phyloP scores from a whole-genome alignment of 208 protist genomes.

The Acanthamoeba sp. region DNA sequence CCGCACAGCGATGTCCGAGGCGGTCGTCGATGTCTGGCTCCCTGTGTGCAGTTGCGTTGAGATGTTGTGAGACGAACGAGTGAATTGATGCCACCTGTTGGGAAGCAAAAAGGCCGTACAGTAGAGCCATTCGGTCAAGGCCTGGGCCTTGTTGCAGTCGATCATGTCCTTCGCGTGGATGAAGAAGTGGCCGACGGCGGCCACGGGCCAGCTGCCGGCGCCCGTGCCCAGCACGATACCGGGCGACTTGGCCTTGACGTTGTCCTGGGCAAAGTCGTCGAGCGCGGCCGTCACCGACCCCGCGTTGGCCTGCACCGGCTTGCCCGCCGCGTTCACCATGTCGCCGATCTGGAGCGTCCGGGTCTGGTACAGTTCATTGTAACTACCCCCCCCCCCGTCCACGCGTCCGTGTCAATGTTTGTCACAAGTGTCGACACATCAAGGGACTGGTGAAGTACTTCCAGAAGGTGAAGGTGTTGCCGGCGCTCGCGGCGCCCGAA shows the following conservation, averaged over 20 bases:
- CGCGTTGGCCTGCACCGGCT: neutral
- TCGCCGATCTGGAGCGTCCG: neutral
- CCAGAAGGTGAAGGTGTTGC: conserved; percentile 18
- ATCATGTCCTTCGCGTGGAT: neutral
- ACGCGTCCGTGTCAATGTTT: too few species aligned
- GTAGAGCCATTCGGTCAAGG: conserved; percentile 52
- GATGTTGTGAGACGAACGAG: neutral
- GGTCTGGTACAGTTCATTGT: neutral
- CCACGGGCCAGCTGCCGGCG: conserved; percentile 9
- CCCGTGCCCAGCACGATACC: neutral
- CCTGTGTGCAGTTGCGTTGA: neutral
- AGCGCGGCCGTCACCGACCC: neutral
- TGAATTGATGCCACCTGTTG: neutral
- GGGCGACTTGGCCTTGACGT: neutral
- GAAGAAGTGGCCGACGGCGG: neutral
- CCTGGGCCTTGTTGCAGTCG: conserved; percentile 64
- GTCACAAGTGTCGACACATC: too few species aligned
- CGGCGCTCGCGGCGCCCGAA: too few species aligned
- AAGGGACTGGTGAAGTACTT: too few species aligned
- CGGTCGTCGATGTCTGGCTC: neutral
- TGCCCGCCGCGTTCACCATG: neutral
- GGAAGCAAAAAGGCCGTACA: neutral
- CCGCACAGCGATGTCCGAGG: neutral
- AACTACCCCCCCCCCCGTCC: neutral
- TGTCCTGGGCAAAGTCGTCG: neutral